Percentiles rank a stretch among this genome's conserved stretches.
phyloP scores from a whole-genome alignment of 345 rosid genomes.

The Eucalyptus pauciflora region DNA sequence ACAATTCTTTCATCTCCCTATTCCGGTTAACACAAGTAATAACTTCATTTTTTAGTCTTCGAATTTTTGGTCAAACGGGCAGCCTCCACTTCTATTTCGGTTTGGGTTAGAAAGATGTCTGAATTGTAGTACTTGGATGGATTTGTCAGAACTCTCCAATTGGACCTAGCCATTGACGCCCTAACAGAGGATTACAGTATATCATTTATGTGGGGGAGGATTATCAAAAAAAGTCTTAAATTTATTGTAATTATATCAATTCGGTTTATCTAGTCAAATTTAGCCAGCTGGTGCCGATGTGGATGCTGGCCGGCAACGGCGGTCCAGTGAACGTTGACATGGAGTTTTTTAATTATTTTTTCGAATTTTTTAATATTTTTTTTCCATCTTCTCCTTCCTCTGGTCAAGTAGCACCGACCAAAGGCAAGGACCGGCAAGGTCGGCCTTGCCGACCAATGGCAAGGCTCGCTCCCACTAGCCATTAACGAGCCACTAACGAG shows the following conservation, averaged over 20 bases:
- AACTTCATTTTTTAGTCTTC: background rate
- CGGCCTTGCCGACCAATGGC: no score
- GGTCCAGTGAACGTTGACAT: rapidly evolving
- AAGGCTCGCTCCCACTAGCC: no score
- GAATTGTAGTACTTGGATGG: background rate
- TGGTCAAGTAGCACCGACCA: rapidly evolving
- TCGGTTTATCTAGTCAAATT: no score
- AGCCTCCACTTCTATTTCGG: background rate
- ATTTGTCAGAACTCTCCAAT: background rate
- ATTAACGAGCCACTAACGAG: no score
- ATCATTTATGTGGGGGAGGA: no score
- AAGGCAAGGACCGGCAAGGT: no score
- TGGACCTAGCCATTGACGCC: background rate
- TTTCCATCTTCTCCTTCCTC: no score
- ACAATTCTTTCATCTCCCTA: background rate
- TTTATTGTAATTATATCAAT: no score
- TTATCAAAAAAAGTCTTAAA: no score
- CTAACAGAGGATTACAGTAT: background rate
- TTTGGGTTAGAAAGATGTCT: background rate
- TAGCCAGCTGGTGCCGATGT: rapidly evolving
- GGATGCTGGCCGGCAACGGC: no score
- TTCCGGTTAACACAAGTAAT: background rate
- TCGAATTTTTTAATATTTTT: no score
- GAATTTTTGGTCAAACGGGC: background rate
- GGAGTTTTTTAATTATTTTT: no score